Conservation (phyloP, 257 asterid species). For the Catharanthus roseus region DNA sequence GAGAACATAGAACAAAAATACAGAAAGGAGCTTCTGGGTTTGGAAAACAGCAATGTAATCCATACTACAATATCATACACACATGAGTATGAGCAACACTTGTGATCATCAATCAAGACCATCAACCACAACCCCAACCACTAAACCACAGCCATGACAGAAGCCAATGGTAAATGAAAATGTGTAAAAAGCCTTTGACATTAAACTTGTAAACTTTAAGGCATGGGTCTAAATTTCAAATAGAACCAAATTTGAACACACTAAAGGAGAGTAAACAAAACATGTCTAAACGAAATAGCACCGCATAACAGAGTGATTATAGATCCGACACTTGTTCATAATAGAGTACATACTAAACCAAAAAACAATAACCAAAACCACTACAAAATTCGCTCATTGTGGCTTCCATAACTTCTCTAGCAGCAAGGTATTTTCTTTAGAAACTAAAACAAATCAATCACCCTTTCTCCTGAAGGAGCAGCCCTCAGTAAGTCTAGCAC, state of each 20-base stretch:
- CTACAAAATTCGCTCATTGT: constrained; percentile 12
- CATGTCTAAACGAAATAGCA: not conserved
- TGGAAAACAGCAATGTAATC: too few species aligned
- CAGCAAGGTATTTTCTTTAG: not conserved
- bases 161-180: too few species aligned
- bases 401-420: not conserved
- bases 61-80: too few species aligned
- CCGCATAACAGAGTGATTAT: not conserved
- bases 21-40: too few species aligned
- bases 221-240: not conserved
- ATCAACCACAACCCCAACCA: too few species aligned
- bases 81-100: too few species aligned
- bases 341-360: constrained; percentile 7
- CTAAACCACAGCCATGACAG: too few species aligned
- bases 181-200: too few species aligned
- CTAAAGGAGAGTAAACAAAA: too few species aligned
- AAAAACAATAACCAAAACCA: not conserved
- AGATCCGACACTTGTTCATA: constrained; percentile 1
- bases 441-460: constrained; percentile 22
- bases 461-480: constrained; percentile 75
- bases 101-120: too few species aligned
- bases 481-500: constrained; percentile 70
- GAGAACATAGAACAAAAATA: too few species aligned
- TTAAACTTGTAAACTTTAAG: not conserved
- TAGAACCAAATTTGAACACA: not conserved